Percentiles rank a stretch among this genome's conserved stretches.
phyloP scores from a whole-genome alignment of 73 alveolate genomes.

The Paramecium sexaurelia region DNA sequence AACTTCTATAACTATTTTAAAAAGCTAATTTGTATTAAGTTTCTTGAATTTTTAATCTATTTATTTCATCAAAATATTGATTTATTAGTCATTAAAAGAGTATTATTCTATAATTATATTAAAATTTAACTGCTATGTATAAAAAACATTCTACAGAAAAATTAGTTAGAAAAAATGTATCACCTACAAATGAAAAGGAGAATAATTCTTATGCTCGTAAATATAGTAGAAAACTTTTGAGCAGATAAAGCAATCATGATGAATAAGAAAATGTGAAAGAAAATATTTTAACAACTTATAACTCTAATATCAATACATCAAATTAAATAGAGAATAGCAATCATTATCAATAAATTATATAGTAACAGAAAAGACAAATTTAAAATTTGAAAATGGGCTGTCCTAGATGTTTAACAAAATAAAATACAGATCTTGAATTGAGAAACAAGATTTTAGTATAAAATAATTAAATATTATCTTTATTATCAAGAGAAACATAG shows the following conservation, averaged over 20 bases:
- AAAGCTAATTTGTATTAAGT: not conserved
- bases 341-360: not conserved
- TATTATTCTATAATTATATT: not conserved
- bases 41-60: too few relatives aligned
- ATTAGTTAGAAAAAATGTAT: constrained; percentile 1
- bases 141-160: constrained; percentile 19
- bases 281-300: not conserved
- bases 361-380: not conserved
- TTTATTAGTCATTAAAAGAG: too few relatives aligned
- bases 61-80: too few relatives aligned
- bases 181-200: constrained; percentile 7
- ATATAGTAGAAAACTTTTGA: constrained; percentile 28
- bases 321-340: not conserved
- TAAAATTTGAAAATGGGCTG: not conserved
- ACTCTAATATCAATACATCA: not conserved
- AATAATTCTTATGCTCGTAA: not conserved
- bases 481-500: not conserved
- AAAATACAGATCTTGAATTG: constrained; percentile 15
- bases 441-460: not conserved
- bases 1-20: not conserved
- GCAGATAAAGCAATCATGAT: constrained; percentile 19
- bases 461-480: not conserved
- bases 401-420: constrained; percentile 7
- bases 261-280: not conserved
- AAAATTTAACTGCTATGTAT: constrained; percentile 36